Base-by-base conservation (phyloP, 2,329 filamentous ascomycete genomes). In the Pestalotiopsis sp. region DNA sequence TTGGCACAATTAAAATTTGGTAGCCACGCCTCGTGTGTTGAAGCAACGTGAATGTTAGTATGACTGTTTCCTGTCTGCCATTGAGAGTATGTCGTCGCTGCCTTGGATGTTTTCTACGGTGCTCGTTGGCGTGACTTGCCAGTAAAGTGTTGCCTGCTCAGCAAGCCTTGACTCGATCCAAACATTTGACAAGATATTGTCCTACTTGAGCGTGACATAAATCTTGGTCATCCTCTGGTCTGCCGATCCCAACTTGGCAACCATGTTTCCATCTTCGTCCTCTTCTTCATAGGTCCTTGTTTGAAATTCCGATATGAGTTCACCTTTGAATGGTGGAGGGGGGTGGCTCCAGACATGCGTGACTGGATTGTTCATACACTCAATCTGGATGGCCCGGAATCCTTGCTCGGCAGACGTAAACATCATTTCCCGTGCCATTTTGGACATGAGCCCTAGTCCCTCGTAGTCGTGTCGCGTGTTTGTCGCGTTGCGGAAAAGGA, bases 161-260 rank as follows among this genome's bases (percentile, higher is more conserved):
- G 9, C 31, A 36, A 36, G 7, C 31, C 31, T 36, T 9, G 31
- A 36, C 31, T 36, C 31, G 31, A 36, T 36, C 31, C 31, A 36
- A 9, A 36, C 31, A 36, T 36, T 36, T 6, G 9, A 36, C 31
- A 36, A 2, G 31, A 7, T 7, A 36, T 36, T 36, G 31, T 45
- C 41, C 41, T 85, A 85, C 67, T 23, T 60, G 14, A 27, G 31
- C 9, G 57, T 60, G n/a, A 60, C 57, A 11, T 60, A 60, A 60
- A n/a, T 25, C 57, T 36, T 27, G n/a, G 57, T 27, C 25, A 60
- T 27, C 57, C 23, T 36, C 57, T 27, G 25, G 31, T 60, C 57
- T 27, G 57, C 57, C 6, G 12, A 27, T 27, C 25, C 23, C 12
- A 60, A 27, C 25, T 31, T 31, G 36, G 27, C 27, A n/a, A 38